Evolutionary conservation across 2,329 filamentous ascomycete genomes (phyloP).

Genomic region (Clonostachys sp.): DNA sequence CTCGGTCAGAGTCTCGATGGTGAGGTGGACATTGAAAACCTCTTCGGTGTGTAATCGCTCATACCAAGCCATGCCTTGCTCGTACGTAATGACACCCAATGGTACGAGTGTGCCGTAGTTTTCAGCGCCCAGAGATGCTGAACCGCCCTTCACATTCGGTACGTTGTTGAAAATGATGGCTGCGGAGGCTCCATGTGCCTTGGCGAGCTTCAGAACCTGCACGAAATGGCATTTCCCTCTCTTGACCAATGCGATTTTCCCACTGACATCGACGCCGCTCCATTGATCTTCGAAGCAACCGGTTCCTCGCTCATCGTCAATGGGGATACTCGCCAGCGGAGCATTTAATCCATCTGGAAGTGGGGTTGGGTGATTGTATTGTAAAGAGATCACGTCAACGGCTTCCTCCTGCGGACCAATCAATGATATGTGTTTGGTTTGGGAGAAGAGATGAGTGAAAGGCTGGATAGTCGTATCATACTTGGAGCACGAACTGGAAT

Average conservation of each 20-base stretch:
- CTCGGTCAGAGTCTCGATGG: background rate
- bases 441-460: constrained; percentile 38
- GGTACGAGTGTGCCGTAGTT: constrained; percentile 23
- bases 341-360: constrained; percentile 24
- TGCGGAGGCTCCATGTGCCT: constrained; percentile 29
- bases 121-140: constrained; percentile 43
- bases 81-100: constrained; percentile 17
- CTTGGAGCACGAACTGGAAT: background rate
- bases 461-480: constrained; percentile 37
- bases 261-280: constrained; percentile 26
- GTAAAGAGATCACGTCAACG: constrained; percentile 34
- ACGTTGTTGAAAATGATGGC: constrained; percentile 58
- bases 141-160: constrained; percentile 28
- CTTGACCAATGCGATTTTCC: constrained; percentile 34
- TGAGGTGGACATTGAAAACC: background rate
- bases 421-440: constrained; percentile 33
- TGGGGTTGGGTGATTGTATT: constrained; percentile 39
- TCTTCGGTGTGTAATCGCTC: background rate
- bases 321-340: constrained; percentile 23
- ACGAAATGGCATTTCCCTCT: constrained; percentile 32
- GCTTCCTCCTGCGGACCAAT: constrained; percentile 32
- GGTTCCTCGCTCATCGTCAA: constrained; percentile 27
- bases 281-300: constrained; percentile 34
- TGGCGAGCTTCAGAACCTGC: constrained; percentile 35
- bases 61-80: background rate